phyloP scores from a whole-genome alignment of 495 filamentous ascomycete species.

The Hypoxylon cercidicola region DNA sequence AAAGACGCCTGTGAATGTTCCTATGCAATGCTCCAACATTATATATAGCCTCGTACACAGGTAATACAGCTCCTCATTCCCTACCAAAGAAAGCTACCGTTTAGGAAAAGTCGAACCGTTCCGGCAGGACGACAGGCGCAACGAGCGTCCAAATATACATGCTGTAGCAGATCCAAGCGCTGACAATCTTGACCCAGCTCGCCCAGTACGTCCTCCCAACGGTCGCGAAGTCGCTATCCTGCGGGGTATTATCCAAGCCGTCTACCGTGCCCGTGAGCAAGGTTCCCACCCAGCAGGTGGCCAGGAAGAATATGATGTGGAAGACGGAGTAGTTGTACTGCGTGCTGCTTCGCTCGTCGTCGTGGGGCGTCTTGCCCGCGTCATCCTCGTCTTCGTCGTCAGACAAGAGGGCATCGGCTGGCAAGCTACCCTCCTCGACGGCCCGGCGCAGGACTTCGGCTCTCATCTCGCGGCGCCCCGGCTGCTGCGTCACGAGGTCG shows the following conservation, averaged over 20 bases:
- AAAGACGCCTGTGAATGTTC: too few species aligned
- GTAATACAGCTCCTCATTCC: not conserved
- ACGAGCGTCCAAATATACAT: slow-evolving; percentile 94
- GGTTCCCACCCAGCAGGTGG: slow-evolving; percentile 95
- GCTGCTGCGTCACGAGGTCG: slow-evolving; percentile 89
- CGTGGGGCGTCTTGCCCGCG: slow-evolving; percentile 69
- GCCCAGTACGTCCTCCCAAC: slow-evolving; percentile 97
- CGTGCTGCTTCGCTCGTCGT: slow-evolving; percentile 88
- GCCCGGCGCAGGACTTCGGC: slow-evolving; percentile 89
- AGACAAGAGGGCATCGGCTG: slow-evolving; percentile 87
- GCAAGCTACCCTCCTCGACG: slow-evolving; percentile 88
- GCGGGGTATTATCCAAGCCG: slow-evolving; percentile 52
- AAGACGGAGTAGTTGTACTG: slow-evolving; percentile 98
- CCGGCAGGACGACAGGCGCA: slow-evolving; percentile 86
- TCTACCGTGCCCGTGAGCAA: slow-evolving; percentile 87
- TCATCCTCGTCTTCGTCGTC: slow-evolving; percentile 76
- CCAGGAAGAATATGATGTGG: slow-evolving; percentile 97
- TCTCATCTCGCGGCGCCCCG: slow-evolving; percentile 88
- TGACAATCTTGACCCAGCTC: slow-evolving; percentile 99
- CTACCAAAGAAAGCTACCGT: not conserved
- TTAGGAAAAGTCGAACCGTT: slow-evolving; percentile 74
- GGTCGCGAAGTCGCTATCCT: slow-evolving; percentile 79
- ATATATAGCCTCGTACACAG: not conserved
- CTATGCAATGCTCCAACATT: not conserved
- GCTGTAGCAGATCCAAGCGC: slow-evolving; percentile 94